Base-by-base conservation (phyloP, 768 basidiomycete genomes). In the Trichaptum fuscoviolaceum region DNA sequence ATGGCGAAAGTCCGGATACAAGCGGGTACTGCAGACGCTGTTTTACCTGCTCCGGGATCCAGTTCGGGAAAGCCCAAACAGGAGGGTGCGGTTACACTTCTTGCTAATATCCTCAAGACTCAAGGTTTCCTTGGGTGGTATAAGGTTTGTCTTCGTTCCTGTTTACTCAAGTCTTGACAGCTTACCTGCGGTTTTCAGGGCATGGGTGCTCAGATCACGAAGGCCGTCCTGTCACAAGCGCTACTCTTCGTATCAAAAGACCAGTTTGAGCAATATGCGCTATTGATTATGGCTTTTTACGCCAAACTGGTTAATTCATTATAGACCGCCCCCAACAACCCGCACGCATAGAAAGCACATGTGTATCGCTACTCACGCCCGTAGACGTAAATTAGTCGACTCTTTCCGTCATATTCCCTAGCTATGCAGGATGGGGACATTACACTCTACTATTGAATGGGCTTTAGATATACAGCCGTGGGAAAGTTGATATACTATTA, bases 1-100 rank as follows among this genome's bases (percentile, higher is more conserved):
- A 94, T 95, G 92, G 93, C 92, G 61, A 99, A 99, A 82, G 94
- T 98, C 35, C 86, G 96, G 64, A 91, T 99, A 30, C 96, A 99
- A 77, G 93, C 96, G 7, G 87, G 91, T 30, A 84, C 84, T 61
- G 82, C 86, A 20, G 86, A 87, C 65, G 84, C 84, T 17, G 80
- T 74, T 74, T 20, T 82, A 80, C 7, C 67, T 70, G 9, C 73
- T 79, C 25, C 77, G 67, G 73, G 34, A 77, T 74, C 66, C 85
- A 84, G 67, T 83, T 83, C 71, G 70, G 77, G 35, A 75, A 83
- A 66, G 69, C 74, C 63, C 6, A 83, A 81, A 64, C 87, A 90
- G 68, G 78, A 82, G 18, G 92, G 95, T 10, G 95, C 96, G 1
- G 70, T 96, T 20, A 87, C 87, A 61, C 84, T 98, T 35, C 83